Base-by-base conservation (phyloP, 495 filamentous ascomycete genomes). In the Aspergillus nanangensis region DNA sequence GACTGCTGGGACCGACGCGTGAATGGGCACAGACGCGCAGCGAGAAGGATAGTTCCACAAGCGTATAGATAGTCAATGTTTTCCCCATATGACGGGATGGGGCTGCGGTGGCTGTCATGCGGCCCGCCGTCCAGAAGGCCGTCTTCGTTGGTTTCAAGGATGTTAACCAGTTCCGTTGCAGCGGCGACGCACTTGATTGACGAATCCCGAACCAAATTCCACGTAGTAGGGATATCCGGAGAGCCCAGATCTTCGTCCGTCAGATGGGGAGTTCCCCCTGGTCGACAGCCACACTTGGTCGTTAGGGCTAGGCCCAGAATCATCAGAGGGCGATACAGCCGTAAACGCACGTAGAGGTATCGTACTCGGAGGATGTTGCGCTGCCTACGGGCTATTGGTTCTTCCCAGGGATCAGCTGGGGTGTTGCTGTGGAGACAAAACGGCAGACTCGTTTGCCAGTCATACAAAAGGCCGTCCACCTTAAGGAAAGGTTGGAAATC, bases 291-390 rank as follows among this genome's bases (percentile, higher is more conserved):
- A 37, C 52, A 56, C 34, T 27, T 29, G 4, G 21, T 18, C 5
- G 43, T 35, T n/a, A 56, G 44, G 8, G 43, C 42, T 1, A 56
- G 21, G 5, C 31, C 43, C 2, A 55, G 24, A 21, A 46, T 48
- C 3, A 59, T 21, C 2, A 51, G 41, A 0, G 56, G 49, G 5
- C 56, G 45, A 36, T 48, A 48, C 1, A 48, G 43, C 19, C 56
- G 52, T 20, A 59, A 43, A n/a, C 49, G 52, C 22, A 59, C 21
- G 15, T 51, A 59, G 4, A 53, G 19, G 29, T 45, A 51, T 19
- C 50, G 56, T 10, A 44, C 27, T 4, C 48, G 49, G 9, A 52
- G 40, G 5, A 51, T 17, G 10, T 43, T 15, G 8, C 46, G 46
- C 25, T 56, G 45, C 5, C 56, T 49, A 19, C 29, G 50, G 17